phyloP scores from a whole-genome alignment of 768 basidiomycete genomes.

The Podaxis carcinomalis region DNA sequence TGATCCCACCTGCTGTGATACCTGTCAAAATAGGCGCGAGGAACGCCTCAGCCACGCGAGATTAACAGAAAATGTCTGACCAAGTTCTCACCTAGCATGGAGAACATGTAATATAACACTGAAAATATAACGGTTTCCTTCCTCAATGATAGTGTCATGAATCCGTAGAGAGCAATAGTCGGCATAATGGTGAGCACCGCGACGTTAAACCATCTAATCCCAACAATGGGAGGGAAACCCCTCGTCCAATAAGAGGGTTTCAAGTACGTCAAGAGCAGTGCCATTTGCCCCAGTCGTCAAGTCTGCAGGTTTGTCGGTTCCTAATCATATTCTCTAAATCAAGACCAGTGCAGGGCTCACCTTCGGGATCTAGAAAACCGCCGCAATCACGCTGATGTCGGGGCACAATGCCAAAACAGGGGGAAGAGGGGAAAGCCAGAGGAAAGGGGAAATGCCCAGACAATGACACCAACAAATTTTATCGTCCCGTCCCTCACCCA shows the following conservation, averaged over 20 bases:
- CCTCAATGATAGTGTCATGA: constrained; percentile 41
- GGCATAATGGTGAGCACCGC: constrained; percentile 68
- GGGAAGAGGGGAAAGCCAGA: neutral
- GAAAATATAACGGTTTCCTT: constrained; percentile 58
- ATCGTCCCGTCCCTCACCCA: neutral
- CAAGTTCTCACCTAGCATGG: constrained; percentile 66
- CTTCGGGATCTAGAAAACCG: neutral
- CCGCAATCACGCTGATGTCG: neutral
- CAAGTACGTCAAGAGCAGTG: neutral
- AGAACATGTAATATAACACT: constrained; percentile 73
- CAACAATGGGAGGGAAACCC: constrained; percentile 45
- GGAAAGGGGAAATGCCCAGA: neutral
- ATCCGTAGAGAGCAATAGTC: constrained; percentile 63
- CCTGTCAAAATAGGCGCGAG: constrained; percentile 23
- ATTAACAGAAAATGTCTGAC: neutral
- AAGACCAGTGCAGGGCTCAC: neutral
- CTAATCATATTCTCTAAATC: too few species aligned
- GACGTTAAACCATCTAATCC: constrained; percentile 77
- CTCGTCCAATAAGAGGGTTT: constrained; percentile 13
- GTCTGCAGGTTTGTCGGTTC: neutral
- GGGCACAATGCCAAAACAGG: neutral
- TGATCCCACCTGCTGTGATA: constrained; percentile 43
- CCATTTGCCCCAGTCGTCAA: neutral
- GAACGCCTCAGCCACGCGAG: constrained; percentile 7
- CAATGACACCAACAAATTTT: neutral